Conservation (phyloP, 2,329 filamentous ascomycete genomes). For the Colletotrichum gloeosporioides region DNA sequence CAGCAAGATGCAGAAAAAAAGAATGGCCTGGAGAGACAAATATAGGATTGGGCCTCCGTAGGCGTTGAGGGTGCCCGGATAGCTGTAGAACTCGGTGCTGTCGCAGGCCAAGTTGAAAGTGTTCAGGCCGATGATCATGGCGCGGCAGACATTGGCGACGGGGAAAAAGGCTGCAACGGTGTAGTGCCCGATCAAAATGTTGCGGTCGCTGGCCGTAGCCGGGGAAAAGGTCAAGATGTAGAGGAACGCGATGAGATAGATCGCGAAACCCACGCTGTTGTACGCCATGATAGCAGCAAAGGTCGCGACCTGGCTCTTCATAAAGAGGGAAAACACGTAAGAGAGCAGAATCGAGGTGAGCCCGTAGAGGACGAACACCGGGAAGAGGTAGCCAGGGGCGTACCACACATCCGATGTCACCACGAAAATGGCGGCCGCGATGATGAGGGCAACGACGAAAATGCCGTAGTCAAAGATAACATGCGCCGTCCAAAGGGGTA, state of each 20-base stretch:
- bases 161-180: constrained; percentile 77
- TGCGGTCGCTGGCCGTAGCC: constrained; percentile 66
- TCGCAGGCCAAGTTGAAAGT: constrained; percentile 82
- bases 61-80: constrained; percentile 72
- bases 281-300: constrained; percentile 83
- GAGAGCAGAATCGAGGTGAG: constrained; percentile 76
- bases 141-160: constrained; percentile 74
- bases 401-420: constrained; percentile 74
- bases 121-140: constrained; percentile 80
- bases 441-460: constrained; percentile 69
- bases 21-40: constrained; percentile 73
- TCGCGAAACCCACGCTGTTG: constrained; percentile 74
- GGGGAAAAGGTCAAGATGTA: constrained; percentile 63
- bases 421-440: constrained; percentile 73
- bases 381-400: constrained; percentile 79
- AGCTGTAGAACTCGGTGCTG: constrained; percentile 64
- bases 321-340: constrained; percentile 83
- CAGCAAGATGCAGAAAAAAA: constrained; percentile 75
- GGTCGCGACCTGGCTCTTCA: constrained; percentile 78
- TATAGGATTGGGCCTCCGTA: constrained; percentile 90
- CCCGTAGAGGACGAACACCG: constrained; percentile 70
- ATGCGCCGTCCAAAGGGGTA: constrained; percentile 87
- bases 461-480: constrained; percentile 80
- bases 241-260: constrained; percentile 67
- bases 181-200: constrained; percentile 75